Base-by-base conservation (phyloP, 2,329 filamentous ascomycete species). In the Ilyonectria sp. region DNA sequence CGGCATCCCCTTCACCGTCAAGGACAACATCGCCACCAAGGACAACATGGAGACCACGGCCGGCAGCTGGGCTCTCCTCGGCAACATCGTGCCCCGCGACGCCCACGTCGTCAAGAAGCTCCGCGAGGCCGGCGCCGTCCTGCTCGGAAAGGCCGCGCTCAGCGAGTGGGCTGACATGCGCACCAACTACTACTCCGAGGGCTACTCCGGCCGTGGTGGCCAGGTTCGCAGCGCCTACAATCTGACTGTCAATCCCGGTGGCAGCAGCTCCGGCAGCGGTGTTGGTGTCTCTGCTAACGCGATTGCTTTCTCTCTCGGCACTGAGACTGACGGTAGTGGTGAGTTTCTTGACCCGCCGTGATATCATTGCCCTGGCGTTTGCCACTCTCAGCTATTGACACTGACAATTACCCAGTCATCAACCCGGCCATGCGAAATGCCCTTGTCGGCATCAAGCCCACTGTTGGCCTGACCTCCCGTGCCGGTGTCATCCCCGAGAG, bases 21-120 rank as follows among this genome's bases (percentile, higher is more conserved):
- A 94, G 79, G 92, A 76, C 66, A 76, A 76, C 65, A 92, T 93
- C 76, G 83, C 91, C 7, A 87, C 93, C 69, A 94, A 94, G 79
- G 92, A 94, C 76, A 92, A 91, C 75, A 91, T 94, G 86, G 87
- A 94, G 76, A 94, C 92, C 0, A 94, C 92, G 0, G 92, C 92
- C 1, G 93, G 93, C 1, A 89, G 86, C 74, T 91, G 84, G 86
- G 89, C 89, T 19, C 84, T 94, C 0, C 78, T 92, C 1, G 92
- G 92, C 1, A 90, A 85, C 52, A 81, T 90, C 0, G 89, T 92
- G 0, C 91, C 91, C 3, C 86, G 88, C n/a, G 92, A 94, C 77
- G 89, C 92, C 1, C 81, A 85, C 71, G 89, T 93, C 0, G 88
- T 94, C 2, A 75, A 83, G 21, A 84, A 83, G 67, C 84, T 94